Conservation (phyloP, 2,329 filamentous ascomycete species). For the Aureobasidium sp. region DNA sequence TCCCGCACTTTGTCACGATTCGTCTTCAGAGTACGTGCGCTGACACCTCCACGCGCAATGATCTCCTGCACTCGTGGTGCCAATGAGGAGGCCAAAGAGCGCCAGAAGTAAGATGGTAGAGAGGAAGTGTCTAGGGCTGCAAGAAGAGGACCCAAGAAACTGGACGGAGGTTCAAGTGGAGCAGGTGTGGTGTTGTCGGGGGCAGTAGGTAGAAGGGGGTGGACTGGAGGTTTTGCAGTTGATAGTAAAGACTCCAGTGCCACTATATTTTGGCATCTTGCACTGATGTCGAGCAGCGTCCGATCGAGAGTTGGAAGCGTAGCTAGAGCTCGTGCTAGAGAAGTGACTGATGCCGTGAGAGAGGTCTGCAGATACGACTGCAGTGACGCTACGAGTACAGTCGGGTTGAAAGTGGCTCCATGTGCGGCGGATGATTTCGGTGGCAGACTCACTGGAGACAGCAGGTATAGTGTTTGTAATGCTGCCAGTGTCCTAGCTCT, state of each 20-base stretch:
- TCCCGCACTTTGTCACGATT: conserved; percentile 70
- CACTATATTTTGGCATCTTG: conserved; percentile 84
- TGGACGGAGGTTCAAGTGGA: conserved; percentile 25
- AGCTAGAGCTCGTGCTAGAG: conserved; percentile 66
- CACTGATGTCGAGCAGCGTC: conserved; percentile 71
- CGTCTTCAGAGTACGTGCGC: conserved; percentile 68
- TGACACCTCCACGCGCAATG: conserved; percentile 71
- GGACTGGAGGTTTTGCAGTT: conserved; percentile 57
- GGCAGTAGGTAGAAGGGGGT: conserved; percentile 52
- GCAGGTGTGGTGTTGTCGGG: neutral
- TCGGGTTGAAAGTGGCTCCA: conserved; percentile 51
- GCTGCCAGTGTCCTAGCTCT: conserved; percentile 68
- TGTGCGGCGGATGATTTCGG: neutral
- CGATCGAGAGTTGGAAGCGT: conserved; percentile 77
- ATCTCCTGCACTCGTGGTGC: conserved; percentile 77
- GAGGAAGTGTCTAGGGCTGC: conserved; percentile 78
- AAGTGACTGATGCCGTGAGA: conserved; percentile 69
- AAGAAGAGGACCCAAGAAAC: conserved; percentile 53
- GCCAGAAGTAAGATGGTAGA: conserved; percentile 87
- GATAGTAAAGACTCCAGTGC: conserved; percentile 74
- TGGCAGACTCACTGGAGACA: conserved; percentile 54
- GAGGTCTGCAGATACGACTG: conserved; percentile 77
- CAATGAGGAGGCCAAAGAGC: conserved; percentile 72
- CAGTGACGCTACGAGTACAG: conserved; percentile 65
- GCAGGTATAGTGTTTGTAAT: conserved; percentile 67